Evolutionary conservation across 805 yeast genomes (phyloP), one percentile per base, ranked within the genome.

Genomic region (Starmerella asiatica): DNA sequence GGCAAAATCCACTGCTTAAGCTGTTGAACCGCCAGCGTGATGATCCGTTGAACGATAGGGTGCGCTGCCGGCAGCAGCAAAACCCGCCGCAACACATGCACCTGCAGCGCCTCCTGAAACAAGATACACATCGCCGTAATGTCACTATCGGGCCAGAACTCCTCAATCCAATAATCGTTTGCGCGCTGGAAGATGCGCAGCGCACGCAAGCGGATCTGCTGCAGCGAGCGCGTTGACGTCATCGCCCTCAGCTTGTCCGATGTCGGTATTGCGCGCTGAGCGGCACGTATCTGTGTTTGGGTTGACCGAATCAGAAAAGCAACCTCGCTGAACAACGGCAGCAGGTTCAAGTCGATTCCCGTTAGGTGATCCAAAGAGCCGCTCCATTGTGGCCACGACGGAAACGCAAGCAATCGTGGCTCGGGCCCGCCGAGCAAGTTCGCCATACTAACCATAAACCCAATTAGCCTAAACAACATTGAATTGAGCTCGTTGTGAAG

Each of bases 291-390:
- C 16, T 32, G 34, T 7, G 16, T 7, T 7, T 32, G 26, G 5
- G 27, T 12, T 16, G 18, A 12, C 16, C 27, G 24, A 5, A 21
- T 7, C 24, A 32, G 27, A 32, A 32, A 20, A 14, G 67, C 57
- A 8, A 76, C 65, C 32, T 71, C 67, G 17, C 77, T 66, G 45
- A 73, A 71, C 24, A 68, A 64, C 0, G 80, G 77, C 17, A 80
- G 59, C 41, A 79, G 65, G 44, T 64, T 65, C 11, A 75, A 62
- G 47, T 80, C 85, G 54, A 81, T 72, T 1, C 91, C 93, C 1
- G 54, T 50, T 15, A 50, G 32, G 20, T 45, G 50, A 38, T 69
- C 60, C 36, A 76, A 61, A 41, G 69, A 70, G 52, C 78, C 84
- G 37, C 78, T 71, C 47, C 71, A 73, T 23, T 57, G 56, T 28